A percentile compares a stretch with the other conserved stretches of the same genome.
phyloP scores from a whole-genome alignment of 2,329 filamentous ascomycete genomes.

The Bisporella sp. region DNA sequence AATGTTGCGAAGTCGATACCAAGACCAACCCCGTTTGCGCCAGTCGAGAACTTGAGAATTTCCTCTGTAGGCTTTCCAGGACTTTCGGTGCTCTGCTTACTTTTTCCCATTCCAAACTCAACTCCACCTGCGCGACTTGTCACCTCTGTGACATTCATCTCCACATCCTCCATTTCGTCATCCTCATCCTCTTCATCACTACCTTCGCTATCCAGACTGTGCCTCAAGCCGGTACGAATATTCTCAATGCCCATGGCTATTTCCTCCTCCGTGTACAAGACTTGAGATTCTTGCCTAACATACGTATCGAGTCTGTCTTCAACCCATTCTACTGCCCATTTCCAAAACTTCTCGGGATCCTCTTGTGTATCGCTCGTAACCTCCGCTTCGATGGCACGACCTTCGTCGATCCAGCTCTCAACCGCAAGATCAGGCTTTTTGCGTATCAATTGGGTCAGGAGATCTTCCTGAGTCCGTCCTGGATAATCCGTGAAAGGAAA shows the following conservation, averaged over 20 bases:
- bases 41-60: conserved; percentile 44
- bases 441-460: conserved; percentile 64
- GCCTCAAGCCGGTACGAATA: conserved; percentile 63
- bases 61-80: conserved; percentile 31
- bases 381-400: conserved; percentile 37
- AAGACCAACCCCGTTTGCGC: conserved; percentile 25
- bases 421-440: conserved; percentile 79
- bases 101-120: conserved; percentile 12
- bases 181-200: conserved; percentile 45
- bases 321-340: conserved; percentile 32
- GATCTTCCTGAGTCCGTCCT: conserved; percentile 57
- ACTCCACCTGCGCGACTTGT: conserved; percentile 10
- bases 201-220: conserved; percentile 39
- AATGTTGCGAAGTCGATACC: not conserved
- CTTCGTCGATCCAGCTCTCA: conserved; percentile 64
- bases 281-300: conserved; percentile 42
- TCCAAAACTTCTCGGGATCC: conserved; percentile 54
- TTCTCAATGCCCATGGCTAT: conserved; percentile 57
- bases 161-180: conserved; percentile 49
- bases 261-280: conserved; percentile 68
- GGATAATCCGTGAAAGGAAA: conserved; percentile 73
- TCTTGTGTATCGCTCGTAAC: conserved; percentile 28
- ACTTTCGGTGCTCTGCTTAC: conserved; percentile 15
- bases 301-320: conserved; percentile 35
- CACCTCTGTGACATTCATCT: conserved; percentile 20